Evolutionary conservation across 306 rosid species (phyloP), one percentile per base, ranked within the genome.

Genomic region (Cicer pinnatifidum): DNA sequence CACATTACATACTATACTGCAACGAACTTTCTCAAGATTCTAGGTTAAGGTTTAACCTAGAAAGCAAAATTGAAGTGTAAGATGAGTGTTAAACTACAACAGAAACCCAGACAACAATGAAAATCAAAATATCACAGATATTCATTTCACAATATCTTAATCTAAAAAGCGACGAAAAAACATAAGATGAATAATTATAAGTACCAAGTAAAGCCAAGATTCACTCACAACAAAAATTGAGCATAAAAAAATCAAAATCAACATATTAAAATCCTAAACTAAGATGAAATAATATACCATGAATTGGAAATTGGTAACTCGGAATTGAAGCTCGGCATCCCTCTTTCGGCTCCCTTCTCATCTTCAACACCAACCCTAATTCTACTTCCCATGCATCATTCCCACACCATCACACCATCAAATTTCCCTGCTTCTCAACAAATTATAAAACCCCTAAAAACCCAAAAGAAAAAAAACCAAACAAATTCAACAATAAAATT

Each of bases 321-420:
- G 41, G 85, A 80, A 83, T 83, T 73, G 54, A 83, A 83, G 83
- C 85, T 80, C 67, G 85, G 87, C 87, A 86, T 86, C 56, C 76
- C 81, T 78, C 80, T 77, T 75, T 75, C 67, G 9, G 84, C 59
- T 71, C 80, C 80, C 53, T 71, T 80, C 77, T 82, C 89, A 85
- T 85, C 83, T 85, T 85, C 85, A 77, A 50, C 76, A 75, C 82
- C 79, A 73, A 56, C 47, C 54, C 81, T 40, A 15, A 48, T 46
- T 73, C 83, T 61, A 82, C 82, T 77, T 63, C 81, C 71, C 81
- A 80, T 77, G 48, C 80, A 77, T 52, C 76, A 80, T 39, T 68
- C 12, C 46, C 81, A 7, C 48, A 66, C 47, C 80, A 53, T 9
- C 77, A 58, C 16, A 77, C 48, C 60, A 71, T 35, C 57, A 72